Evolutionary conservation across 257 asterid genomes (phyloP).

Genomic region (Jacaranda copaia): DNA sequence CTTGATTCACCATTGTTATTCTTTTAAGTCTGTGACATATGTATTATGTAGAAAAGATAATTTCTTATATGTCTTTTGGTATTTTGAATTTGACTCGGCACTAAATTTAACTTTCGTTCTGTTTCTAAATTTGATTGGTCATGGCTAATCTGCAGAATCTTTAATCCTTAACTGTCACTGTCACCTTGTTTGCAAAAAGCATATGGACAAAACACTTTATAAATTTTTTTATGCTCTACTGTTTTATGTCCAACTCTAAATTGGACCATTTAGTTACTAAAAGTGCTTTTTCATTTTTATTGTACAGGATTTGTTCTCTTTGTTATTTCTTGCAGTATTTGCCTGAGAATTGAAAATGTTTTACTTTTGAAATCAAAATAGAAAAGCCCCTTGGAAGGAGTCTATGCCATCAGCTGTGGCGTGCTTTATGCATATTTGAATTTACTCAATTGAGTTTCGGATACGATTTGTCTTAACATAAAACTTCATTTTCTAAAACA

Average conservation of each 20-base stretch:
- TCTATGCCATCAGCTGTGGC: not conserved
- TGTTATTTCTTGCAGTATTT: not conserved
- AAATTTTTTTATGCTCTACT: not conserved
- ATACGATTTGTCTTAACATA: not conserved
- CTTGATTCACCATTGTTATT: too few relatives aligned
- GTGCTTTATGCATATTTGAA: slow-evolving; percentile 16
- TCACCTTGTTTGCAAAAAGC: not conserved
- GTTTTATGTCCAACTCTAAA: not conserved
- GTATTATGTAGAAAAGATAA: too few relatives aligned
- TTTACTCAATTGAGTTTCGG: slow-evolving; percentile 16
- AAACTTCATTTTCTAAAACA: slow-evolving; percentile 31
- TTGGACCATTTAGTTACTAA: not conserved
- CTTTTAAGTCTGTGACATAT: too few relatives aligned
- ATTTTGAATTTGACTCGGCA: too few relatives aligned
- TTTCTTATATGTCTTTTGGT: too few relatives aligned
- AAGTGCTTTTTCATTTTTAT: not conserved
- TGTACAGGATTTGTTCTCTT: not conserved
- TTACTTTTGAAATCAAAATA: not conserved
- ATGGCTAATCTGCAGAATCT: too few relatives aligned
- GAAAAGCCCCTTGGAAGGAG: not conserved
- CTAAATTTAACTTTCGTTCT: too few relatives aligned
- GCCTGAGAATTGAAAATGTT: not conserved
- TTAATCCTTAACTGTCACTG: too few relatives aligned
- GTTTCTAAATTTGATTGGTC: too few relatives aligned
- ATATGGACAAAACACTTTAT: not conserved